A percentile compares a stretch with the other conserved stretches of the same genome.
Evolutionary conservation across 805 yeast species (phyloP).

Genomic region (Candida arabinofermentans): DNA sequence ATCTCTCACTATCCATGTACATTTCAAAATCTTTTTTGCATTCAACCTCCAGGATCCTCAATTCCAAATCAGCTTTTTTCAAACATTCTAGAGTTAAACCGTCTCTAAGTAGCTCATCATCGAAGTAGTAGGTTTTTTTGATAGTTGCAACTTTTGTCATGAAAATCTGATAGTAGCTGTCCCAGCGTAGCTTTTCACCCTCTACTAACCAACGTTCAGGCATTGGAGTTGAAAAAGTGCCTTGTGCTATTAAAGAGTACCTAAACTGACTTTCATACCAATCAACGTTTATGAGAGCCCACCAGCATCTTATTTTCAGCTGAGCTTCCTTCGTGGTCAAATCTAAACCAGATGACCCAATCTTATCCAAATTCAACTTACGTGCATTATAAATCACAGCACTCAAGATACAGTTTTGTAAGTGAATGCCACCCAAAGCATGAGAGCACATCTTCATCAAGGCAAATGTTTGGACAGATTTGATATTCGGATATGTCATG

Average conservation of each 20-base stretch:
- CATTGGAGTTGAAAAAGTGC: constrained; percentile 21
- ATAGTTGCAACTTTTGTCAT: constrained; percentile 21
- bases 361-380: constrained; percentile 22
- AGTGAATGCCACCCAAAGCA: constrained; percentile 29
- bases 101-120: constrained; percentile 15
- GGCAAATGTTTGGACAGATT: constrained; percentile 25
- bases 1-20: constrained; percentile 17
- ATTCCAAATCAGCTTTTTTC: constrained; percentile 24
- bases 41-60: constrained; percentile 22
- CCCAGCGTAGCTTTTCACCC: constrained; percentile 15
- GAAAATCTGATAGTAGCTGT: constrained; percentile 22
- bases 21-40: constrained; percentile 16
- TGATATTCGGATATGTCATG: constrained; percentile 28
- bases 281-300: constrained; percentile 29
- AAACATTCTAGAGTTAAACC: constrained; percentile 16
- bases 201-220: constrained; percentile 22
- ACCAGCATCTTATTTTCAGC: constrained; percentile 22
- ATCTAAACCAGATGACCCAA: constrained; percentile 2
- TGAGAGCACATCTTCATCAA: constrained; percentile 26
- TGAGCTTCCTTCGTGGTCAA: constrained; percentile 7
- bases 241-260: constrained; percentile 17
- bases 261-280: constrained; percentile 31
- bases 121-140: constrained; percentile 26
- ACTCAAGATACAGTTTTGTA: constrained; percentile 23
- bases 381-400: constrained; percentile 23